These are phyloP conservation scores for Neonectria ditissima DNA, from an alignment of 2,329 filamentous ascomycete species.

Conservation along the genomic window DNA sequence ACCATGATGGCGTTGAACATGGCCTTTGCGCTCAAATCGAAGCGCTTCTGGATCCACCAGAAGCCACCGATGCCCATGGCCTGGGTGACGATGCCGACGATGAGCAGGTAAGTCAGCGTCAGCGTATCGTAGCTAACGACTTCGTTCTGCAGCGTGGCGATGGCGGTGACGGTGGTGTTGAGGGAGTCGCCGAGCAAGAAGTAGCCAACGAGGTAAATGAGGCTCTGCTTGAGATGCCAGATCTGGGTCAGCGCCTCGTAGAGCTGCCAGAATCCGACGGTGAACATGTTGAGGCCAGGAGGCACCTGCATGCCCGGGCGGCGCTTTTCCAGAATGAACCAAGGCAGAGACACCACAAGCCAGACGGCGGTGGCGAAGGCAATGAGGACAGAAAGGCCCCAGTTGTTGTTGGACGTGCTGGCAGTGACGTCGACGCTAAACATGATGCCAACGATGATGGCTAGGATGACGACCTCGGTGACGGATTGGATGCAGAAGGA, in stretches of 20 bases:
- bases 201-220: slow-evolving; percentile 75
- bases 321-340: slow-evolving; percentile 74
- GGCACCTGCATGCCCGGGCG: slow-evolving; percentile 66
- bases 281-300: slow-evolving; percentile 59
- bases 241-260: slow-evolving; percentile 69
- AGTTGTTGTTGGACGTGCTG: slow-evolving; percentile 71
- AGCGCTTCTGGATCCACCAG: slow-evolving; percentile 71
- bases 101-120: slow-evolving; percentile 73
- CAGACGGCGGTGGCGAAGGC: slow-evolving; percentile 74
- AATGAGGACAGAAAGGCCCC: slow-evolving; percentile 73
- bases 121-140: slow-evolving; percentile 75
- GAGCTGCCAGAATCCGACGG: slow-evolving; percentile 72
- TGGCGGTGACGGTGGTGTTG: slow-evolving; percentile 77
- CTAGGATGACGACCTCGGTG: slow-evolving; percentile 71
- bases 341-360: slow-evolving; percentile 72
- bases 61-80: slow-evolving; percentile 71
- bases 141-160: slow-evolving; percentile 73
- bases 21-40: slow-evolving; percentile 69
- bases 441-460: slow-evolving; percentile 73
- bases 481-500: slow-evolving; percentile 74
- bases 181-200: slow-evolving; percentile 77
- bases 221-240: slow-evolving; percentile 73
- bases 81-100: slow-evolving; percentile 74
- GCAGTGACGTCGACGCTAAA: slow-evolving; percentile 71
- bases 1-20: slow-evolving; percentile 76